phyloP scores from a whole-genome alignment of 805 yeast species.

The Candida nonsorbophila region DNA sequence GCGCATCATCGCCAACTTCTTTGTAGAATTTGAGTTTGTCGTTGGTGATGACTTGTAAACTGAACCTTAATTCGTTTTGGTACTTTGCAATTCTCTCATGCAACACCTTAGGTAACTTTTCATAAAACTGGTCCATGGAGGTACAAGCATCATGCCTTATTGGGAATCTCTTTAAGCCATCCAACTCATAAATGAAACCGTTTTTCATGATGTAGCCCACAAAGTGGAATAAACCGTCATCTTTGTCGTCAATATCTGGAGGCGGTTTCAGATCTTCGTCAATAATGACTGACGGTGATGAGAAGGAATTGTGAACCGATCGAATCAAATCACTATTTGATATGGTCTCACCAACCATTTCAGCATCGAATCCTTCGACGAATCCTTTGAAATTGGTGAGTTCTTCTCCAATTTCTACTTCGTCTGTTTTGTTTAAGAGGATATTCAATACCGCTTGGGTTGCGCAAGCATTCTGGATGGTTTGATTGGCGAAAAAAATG shows the following conservation, averaged over 20 bases:
- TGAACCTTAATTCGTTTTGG: conserved; percentile 50
- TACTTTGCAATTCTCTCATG: conserved; percentile 42
- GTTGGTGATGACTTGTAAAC: conserved; percentile 48
- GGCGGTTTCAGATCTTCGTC: conserved; percentile 33
- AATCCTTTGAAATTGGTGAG: conserved; percentile 45
- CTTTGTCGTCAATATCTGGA: conserved; percentile 23
- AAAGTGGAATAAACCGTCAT: conserved; percentile 57
- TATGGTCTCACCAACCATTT: conserved; percentile 55
- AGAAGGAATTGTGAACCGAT: conserved; percentile 55
- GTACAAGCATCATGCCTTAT: conserved; percentile 43
- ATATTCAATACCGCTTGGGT: conserved; percentile 64
- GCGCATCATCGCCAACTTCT: conserved; percentile 35
- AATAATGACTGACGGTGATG: conserved; percentile 47
- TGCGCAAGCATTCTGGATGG: conserved; percentile 68
- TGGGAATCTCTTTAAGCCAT: conserved; percentile 54
- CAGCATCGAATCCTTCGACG: conserved; percentile 49
- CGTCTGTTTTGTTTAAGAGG: conserved; percentile 29
- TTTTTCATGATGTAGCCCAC: conserved; percentile 46
- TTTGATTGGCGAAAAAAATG: conserved; percentile 59
- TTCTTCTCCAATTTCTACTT: conserved; percentile 43
- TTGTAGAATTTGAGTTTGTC: conserved; percentile 39
- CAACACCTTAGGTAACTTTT: conserved; percentile 40
- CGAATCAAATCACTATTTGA: conserved; percentile 55
- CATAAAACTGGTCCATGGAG: conserved; percentile 35
- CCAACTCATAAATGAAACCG: conserved; percentile 52